These are phyloP conservation scores for Didymella segeticola DNA, from an alignment of 2,329 filamentous ascomycete genomes.

Conservation along the genomic window DNA sequence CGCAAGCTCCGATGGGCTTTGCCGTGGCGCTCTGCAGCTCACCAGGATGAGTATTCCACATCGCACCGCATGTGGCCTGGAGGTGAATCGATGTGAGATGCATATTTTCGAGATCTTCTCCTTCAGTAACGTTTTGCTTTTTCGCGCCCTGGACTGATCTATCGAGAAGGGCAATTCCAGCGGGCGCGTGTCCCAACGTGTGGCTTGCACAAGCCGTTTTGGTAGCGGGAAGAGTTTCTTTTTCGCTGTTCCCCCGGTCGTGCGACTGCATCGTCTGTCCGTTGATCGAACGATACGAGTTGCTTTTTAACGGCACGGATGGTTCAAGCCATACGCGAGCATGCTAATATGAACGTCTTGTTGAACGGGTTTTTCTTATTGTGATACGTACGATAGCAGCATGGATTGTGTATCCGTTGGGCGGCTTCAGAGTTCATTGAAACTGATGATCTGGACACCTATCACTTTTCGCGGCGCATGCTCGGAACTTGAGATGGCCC, in stretches of 20 bases:
- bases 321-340: conserved; percentile 10
- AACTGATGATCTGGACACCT: conserved; percentile 3
- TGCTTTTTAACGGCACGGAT: conserved; percentile 18
- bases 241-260: conserved; percentile 18
- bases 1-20: conserved; percentile 12
- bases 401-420: conserved; percentile 8
- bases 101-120: neutral
- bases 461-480: neutral
- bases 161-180: conserved; percentile 13
- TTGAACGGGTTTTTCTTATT: conserved; percentile 16
- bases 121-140: conserved; percentile 6
- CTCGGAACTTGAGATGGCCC: neutral
- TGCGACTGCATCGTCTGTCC: conserved; percentile 17
- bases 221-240: conserved; percentile 15
- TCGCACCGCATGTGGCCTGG: neutral
- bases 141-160: conserved; percentile 4
- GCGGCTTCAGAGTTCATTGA: conserved; percentile 7
- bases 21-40: conserved; percentile 12
- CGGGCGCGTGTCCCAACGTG: conserved; percentile 14
- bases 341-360: conserved; percentile 19
- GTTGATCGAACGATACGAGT: conserved; percentile 17
- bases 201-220: conserved; percentile 6
- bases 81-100: neutral
- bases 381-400: conserved; percentile 10
- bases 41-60: neutral